Conservation (phyloP, 2,329 filamentous ascomycete species). For the Fusarium brachygibbosum region DNA sequence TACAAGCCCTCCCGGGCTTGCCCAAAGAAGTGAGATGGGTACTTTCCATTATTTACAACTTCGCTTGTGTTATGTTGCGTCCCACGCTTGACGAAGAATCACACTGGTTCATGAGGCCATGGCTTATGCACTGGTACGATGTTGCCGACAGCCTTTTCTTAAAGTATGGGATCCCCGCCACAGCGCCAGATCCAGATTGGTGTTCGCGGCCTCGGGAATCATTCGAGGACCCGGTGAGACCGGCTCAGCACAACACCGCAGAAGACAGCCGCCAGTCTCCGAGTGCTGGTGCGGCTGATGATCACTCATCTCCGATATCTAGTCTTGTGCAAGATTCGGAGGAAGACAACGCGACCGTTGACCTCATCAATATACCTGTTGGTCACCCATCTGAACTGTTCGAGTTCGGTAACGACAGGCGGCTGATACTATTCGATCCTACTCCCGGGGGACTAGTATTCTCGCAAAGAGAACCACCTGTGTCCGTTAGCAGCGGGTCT, state of each 20-base stretch:
- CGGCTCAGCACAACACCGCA: background rate
- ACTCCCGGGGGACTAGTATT: slow-evolving; percentile 9
- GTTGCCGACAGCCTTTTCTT: slow-evolving; percentile 47
- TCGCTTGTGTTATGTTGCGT: slow-evolving; percentile 49
- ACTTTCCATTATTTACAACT: slow-evolving; percentile 52
- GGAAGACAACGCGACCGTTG: background rate
- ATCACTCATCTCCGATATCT: background rate
- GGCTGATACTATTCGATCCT: slow-evolving; percentile 8
- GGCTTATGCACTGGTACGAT: slow-evolving; percentile 51
- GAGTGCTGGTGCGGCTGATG: background rate
- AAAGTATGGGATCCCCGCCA: slow-evolving; percentile 23
- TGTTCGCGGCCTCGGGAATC: slow-evolving; percentile 36
- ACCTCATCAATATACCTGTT: background rate
- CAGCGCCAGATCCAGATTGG: slow-evolving; percentile 48
- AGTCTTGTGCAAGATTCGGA: slow-evolving; percentile 4
- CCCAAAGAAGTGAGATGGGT: slow-evolving; percentile 53
- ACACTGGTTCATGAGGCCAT: slow-evolving; percentile 46
- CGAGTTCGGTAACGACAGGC: background rate
- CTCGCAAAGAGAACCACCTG: background rate
- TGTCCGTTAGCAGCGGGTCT: background rate
- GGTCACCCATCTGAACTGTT: background rate
- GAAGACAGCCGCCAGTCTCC: background rate
- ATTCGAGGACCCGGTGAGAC: background rate
- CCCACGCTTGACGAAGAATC: slow-evolving; percentile 23
- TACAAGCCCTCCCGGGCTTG: slow-evolving; percentile 42